Evolutionary conservation across 129 eudicot species (phyloP), one percentile per base, ranked within the genome.

Genomic region (Mikania micrantha): DNA sequence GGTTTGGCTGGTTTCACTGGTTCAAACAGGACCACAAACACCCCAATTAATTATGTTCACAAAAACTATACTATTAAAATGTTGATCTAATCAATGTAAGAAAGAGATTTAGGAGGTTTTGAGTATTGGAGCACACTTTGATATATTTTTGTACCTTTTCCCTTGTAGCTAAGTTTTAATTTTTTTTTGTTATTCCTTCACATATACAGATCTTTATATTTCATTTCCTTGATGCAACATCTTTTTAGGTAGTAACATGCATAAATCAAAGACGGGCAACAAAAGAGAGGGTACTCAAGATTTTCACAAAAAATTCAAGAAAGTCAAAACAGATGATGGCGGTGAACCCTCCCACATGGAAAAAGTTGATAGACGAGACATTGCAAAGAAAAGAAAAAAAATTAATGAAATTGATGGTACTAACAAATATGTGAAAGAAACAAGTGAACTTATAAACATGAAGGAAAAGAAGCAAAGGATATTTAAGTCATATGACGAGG

Each of bases 381-480:
- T 66, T 52, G 47, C 50, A 13, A 93, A 84, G 82, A 88, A 88
- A 78, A 79, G 95, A 77, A 93, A 83, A 79, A 74, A 16, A 47
- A 60, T 44, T 31, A 75, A 76, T 19, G 94, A 77, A 64, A 34
- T 59, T 38, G 77, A 73, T 59, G 60, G 54, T 53, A 54, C 69
- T 0, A 82, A 66, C 28, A 76, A 67, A 62, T 56, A 76, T 24
- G 64, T 54, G 65, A 81, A 85, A 69, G 82, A 53, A 70, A 60
- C 72, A 15, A 58, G 64, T 74, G 91, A 82, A 74, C 67, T 17
- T 71, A 81, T 59, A 56, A 75, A 69, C 44, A 71, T 48, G 59
- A 89, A 80, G 66, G 88, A 79, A 60, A 89, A 89, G 88, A 93
- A 75, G 72, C 68, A 87, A 65, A 85, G 84, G 82, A 66, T 79